Conservation (phyloP, 345 rosid genomes). For the Turritis glabra region DNA sequence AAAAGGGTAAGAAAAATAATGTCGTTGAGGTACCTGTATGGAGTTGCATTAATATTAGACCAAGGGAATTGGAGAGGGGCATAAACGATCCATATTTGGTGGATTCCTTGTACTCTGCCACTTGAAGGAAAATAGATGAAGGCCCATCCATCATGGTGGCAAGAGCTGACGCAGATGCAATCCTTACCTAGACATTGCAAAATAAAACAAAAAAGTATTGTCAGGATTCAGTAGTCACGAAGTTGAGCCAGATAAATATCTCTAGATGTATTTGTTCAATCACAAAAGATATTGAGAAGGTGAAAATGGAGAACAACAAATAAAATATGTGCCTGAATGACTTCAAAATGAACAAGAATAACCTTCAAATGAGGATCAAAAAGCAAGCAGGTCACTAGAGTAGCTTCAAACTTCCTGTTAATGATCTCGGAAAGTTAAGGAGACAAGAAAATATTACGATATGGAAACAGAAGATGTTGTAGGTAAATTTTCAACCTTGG, state of each 20-base stretch:
- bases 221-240: slow-evolving; percentile 22
- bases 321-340: not conserved
- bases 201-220: slow-evolving; percentile 9
- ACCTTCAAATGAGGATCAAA: slow-evolving; percentile 84
- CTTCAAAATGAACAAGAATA: slow-evolving; percentile 9
- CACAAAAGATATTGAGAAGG: slow-evolving; percentile 15
- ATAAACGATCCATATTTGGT: slow-evolving; percentile 68
- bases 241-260: slow-evolving; percentile 9
- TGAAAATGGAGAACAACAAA: slow-evolving; percentile 19
- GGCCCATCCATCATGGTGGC: slow-evolving; percentile 89
- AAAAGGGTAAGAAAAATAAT: slow-evolving; percentile 16
- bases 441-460: slow-evolving; percentile 20
- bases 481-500: slow-evolving; percentile 54
- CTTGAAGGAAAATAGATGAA: slow-evolving; percentile 82
- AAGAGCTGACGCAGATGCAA: slow-evolving; percentile 77
- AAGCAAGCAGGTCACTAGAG: slow-evolving; percentile 81
- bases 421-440: slow-evolving; percentile 32
- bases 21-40: slow-evolving; percentile 65
- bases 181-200: slow-evolving; percentile 65
- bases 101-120: slow-evolving; percentile 87
- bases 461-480: slow-evolving; percentile 9
- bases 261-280: not conserved
- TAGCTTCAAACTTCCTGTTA: slow-evolving; percentile 76
- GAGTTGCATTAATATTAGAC: slow-evolving; percentile 83
- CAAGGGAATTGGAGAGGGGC: slow-evolving; percentile 88